Base-by-base conservation (phyloP, 1,284 basidiomycete genomes). In the Apiotrichum sp. region DNA sequence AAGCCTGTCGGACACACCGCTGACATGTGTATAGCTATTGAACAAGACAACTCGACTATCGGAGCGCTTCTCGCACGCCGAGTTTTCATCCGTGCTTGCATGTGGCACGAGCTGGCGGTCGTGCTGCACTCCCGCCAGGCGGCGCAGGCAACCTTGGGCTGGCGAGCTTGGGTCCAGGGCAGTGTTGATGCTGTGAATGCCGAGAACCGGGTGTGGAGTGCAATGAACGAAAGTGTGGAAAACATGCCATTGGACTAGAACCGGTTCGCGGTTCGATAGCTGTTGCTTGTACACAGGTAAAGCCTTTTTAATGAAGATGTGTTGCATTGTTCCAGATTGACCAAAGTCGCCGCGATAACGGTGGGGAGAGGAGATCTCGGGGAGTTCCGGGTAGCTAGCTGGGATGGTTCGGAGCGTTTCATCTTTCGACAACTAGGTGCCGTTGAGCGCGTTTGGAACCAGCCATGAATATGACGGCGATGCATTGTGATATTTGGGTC, bases 61-160 rank as follows among this genome's bases (percentile, higher is more conserved):
- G 80, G 81, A 6, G 80, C 83, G 2, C 81, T 86, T 53, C 78
- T 93, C 39, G 83, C 82, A 56, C 78, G 89, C 58, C 79, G 89
- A 35, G 83, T 93, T 8, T 93, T 92, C 68, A 86, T 92, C 58
- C 84, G 88, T 42, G 86, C 86, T 56, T 89, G 91, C 63, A 83
- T 93, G 82, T 95, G 91, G 90, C 88, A 93, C 65, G 91, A 95
- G 73, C 79, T 93, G 13, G 83, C 88, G 11, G 86, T 92, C 3
- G 85, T 93, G 33, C 77, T 92, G 50, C 90, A 93, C 73, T 91
- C 92, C 66, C 79, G 87, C 43, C 90, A 93, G 76, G 89, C 90
- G 61, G 81, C 86, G 0, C 80, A 92, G 36, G 74, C 91, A n/a
- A 86, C 86, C 0, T 79, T 86, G 54, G 78, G 86, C 1, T 84